Evolutionary conservation across 257 asterid genomes (phyloP).

Genomic region (Linaria vulgaris): DNA sequence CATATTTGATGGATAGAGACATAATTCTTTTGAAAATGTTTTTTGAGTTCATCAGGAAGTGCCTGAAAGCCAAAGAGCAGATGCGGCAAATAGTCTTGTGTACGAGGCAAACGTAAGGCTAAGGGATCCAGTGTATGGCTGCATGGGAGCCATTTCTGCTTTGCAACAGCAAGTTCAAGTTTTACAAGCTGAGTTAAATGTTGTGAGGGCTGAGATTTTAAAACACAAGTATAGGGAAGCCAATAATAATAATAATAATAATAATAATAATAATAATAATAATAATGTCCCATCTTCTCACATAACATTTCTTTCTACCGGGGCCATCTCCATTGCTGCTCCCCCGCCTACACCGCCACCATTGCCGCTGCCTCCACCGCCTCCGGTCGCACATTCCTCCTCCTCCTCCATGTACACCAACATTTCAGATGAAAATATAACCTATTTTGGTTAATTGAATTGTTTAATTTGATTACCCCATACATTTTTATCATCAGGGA

Average conservation of each 20-base stretch:
- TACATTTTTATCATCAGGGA: slow-evolving; percentile 7
- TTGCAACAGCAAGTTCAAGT: slow-evolving; percentile 68
- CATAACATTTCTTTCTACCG: slow-evolving; percentile 43
- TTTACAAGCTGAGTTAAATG: slow-evolving; percentile 54
- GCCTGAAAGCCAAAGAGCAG: slow-evolving; percentile 73
- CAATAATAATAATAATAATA: slow-evolving; percentile 8
- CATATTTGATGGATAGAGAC: too few species aligned
- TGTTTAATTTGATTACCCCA: slow-evolving; percentile 18
- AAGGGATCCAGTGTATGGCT: slow-evolving; percentile 83
- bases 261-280: too few species aligned
- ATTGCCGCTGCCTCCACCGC: slow-evolving; percentile 28
- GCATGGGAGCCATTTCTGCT: slow-evolving; percentile 81
- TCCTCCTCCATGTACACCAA: slow-evolving; percentile 51
- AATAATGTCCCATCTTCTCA: slow-evolving; percentile 31
- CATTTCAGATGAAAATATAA: slow-evolving; percentile 42
- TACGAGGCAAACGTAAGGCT: slow-evolving; percentile 82
- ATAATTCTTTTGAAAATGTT: too few species aligned
- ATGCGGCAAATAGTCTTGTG: slow-evolving; percentile 77
- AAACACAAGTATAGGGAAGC: slow-evolving; percentile 52
- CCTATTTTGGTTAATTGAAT: slow-evolving; percentile 65
- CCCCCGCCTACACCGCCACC: slow-evolving; percentile 31
- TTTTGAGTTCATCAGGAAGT: slow-evolving; percentile 63
- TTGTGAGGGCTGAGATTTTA: slow-evolving; percentile 56
- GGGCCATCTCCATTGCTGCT: slow-evolving; percentile 41
- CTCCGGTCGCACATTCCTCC: slow-evolving; percentile 23